Evolutionary conservation across 1,139 yeast species (phyloP), one percentile per base, ranked within the genome.

Genomic region (Geotrichum phurueaensis): DNA sequence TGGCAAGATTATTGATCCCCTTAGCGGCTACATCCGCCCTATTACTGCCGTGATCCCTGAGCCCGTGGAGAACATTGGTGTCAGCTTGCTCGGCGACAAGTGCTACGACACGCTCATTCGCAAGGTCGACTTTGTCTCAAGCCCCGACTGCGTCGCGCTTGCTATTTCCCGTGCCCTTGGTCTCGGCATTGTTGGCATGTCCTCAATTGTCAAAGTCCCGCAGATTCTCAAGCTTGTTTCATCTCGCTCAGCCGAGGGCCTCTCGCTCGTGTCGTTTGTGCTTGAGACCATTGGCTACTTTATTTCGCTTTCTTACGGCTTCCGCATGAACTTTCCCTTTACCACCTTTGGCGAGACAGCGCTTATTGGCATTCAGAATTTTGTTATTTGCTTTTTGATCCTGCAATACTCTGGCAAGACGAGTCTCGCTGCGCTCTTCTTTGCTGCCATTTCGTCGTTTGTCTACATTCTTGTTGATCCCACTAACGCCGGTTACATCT

Each of bases 341-440:
- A 68, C 75, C 59, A 72, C 79, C 15, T 79, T 76, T 66, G 81
- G 81, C 51, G 82, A 79, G 63, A 68, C 75, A 29, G 71, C 75
- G 2, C 70, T 79, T 54, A 68, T 78, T 36, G 73, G 77, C 0
- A 48, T 78, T 25, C 82, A 79, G 66, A 78, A 79, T 63, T 58
- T 74, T 10, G 64, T 71, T 45, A 72, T 79, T 52, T 65, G 77
- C 36, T 57, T 71, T 18, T 66, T 79, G 60, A 70, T 79, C 43
- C 63, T 76, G 47, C 64, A 67, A 45, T 74, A 68, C 63, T 56
- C 66, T 39, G 69, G 70, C 13, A 60, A 62, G 39, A 45, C 43
- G 18, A 53, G 58, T 31, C 62, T 63, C 10, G 59, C 69, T 15
- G 71, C 70, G 2, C 63, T 64, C 1, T 68, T 74, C 56, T 62